Evolutionary conservation across 192 early-diverging fungal species (phyloP).

Genomic region (Podila clonocystis): DNA sequence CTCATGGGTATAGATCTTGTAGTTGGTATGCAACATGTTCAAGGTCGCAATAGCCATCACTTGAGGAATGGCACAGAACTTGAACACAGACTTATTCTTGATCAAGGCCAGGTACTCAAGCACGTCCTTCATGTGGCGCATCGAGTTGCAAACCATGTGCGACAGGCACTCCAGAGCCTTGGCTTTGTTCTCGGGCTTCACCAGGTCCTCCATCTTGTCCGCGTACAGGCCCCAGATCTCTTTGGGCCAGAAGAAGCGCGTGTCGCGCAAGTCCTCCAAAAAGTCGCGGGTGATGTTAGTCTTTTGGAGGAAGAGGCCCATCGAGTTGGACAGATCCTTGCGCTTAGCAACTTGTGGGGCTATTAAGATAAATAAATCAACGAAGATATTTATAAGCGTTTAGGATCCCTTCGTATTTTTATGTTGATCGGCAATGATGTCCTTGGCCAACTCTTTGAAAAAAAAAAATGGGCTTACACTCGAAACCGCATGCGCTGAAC

Average conservation of each 20-base stretch:
- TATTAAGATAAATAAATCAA: not conserved
- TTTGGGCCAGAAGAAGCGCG: slow-evolving; percentile 96
- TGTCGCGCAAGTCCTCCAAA: slow-evolving; percentile 88
- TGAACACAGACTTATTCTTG: slow-evolving; percentile 83
- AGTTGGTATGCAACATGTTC: slow-evolving; percentile 87
- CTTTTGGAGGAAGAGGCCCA: slow-evolving; percentile 99
- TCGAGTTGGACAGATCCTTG: slow-evolving; percentile 77
- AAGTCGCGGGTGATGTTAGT: slow-evolving; percentile 98
- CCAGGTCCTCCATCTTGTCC: slow-evolving; percentile 74
- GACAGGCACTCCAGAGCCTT: slow-evolving; percentile 85
- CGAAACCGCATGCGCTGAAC: slow-evolving; percentile 88
- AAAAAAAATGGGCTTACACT: slow-evolving; percentile 52
- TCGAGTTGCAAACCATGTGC: slow-evolving; percentile 87
- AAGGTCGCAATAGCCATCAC: slow-evolving; percentile 98
- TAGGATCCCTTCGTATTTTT: not conserved
- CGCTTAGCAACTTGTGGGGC: slow-evolving; percentile 39
- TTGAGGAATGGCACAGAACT: slow-evolving; percentile 99
- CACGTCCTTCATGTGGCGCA: slow-evolving; percentile 86
- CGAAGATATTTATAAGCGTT: not conserved
- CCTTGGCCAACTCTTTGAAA: too few relatives aligned
- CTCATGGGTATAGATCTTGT: slow-evolving; percentile 72
- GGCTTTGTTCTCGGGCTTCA: slow-evolving; percentile 71
- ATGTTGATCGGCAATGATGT: too few relatives aligned
- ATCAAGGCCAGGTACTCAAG: slow-evolving; percentile 87
- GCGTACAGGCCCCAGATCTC: slow-evolving; percentile 92